phyloP scores from a whole-genome alignment of 805 yeast genomes.

The Wickerhamiella spandovensis region DNA sequence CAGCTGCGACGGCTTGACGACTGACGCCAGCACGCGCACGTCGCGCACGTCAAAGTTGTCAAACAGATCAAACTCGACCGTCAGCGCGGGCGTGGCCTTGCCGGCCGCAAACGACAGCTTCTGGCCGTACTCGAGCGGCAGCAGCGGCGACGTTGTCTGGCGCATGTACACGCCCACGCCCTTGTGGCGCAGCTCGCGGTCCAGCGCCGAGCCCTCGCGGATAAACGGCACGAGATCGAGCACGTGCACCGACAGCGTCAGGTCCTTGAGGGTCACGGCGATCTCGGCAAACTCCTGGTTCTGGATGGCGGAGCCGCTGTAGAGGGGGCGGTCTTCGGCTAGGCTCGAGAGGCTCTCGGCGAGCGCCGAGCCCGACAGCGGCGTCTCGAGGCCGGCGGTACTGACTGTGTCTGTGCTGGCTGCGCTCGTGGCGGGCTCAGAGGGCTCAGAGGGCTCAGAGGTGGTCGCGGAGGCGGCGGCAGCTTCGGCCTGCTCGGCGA shows the following conservation, averaged over 20 bases:
- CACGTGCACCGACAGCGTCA: slow-evolving; percentile 77
- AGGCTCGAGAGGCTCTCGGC: too few species aligned
- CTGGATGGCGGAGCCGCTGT: slow-evolving; percentile 36
- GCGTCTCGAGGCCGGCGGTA: too few species aligned
- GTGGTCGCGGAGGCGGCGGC: slow-evolving; percentile 6
- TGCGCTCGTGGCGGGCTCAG: too few species aligned
- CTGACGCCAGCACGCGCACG: slow-evolving; percentile 63
- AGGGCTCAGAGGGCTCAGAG: too few species aligned
- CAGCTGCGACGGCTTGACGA: slow-evolving; percentile 27
- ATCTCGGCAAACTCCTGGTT: slow-evolving; percentile 53
- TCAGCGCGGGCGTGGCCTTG: slow-evolving; percentile 50
- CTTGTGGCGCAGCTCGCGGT: slow-evolving; percentile 80
- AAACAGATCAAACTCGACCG: slow-evolving; percentile 72
- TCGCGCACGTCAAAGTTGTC: slow-evolving; percentile 59
- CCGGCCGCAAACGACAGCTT: slow-evolving; percentile 37
- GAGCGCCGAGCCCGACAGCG: too few species aligned
- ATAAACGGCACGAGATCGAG: slow-evolving; percentile 65
- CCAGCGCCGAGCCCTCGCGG: slow-evolving; percentile 61
- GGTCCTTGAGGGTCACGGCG: slow-evolving; percentile 70
- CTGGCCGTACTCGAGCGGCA: slow-evolving; percentile 32
- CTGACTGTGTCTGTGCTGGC: too few species aligned
- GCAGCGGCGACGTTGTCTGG: slow-evolving; percentile 54
- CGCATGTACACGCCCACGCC: slow-evolving; percentile 73
- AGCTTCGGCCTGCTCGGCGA: slow-evolving; percentile 26
- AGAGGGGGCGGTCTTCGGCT: neutral